Conservation (phyloP, 2,329 filamentous ascomycete species). For the Neonectria ditissima region DNA sequence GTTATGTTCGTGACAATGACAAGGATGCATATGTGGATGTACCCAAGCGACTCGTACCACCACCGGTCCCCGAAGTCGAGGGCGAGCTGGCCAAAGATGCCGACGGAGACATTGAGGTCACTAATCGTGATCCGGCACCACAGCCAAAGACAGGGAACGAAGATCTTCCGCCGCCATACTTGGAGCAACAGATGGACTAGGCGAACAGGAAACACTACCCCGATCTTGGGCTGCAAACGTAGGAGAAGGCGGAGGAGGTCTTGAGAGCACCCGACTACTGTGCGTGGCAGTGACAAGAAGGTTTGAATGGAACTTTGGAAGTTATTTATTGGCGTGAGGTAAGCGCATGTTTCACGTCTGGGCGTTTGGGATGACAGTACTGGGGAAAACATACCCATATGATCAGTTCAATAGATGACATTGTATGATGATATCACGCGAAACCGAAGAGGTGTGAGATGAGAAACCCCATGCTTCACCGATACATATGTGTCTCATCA, state of each 20-base stretch:
- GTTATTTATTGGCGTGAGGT: neutral
- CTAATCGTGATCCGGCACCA: constrained; percentile 19
- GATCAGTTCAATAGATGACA: constrained; percentile 25
- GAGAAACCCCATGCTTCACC: neutral
- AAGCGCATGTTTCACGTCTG: constrained; percentile 14
- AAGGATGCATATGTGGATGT: constrained; percentile 66
- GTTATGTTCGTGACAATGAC: constrained; percentile 79
- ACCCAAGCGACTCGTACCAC: constrained; percentile 52
- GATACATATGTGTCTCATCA: neutral
- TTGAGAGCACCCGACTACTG: neutral
- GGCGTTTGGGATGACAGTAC: constrained; percentile 27
- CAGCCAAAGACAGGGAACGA: constrained; percentile 4
- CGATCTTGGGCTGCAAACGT: no score
- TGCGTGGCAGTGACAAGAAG: no score
- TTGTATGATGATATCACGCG: constrained; percentile 13
- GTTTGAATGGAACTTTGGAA: neutral
- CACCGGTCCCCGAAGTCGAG: constrained; percentile 23
- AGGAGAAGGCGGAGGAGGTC: neutral
- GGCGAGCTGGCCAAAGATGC: constrained; percentile 29
- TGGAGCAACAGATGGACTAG: constrained; percentile 35
- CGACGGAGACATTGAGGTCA: constrained; percentile 43
- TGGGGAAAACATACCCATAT: constrained; percentile 27
- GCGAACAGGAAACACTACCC: neutral
- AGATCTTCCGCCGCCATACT: constrained; percentile 35
- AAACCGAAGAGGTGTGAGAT: neutral